Percentiles rank a stretch among this genome's conserved stretches.
Conservation (phyloP, 352 stramenopile species). For the Phytophthora agathidicida region DNA sequence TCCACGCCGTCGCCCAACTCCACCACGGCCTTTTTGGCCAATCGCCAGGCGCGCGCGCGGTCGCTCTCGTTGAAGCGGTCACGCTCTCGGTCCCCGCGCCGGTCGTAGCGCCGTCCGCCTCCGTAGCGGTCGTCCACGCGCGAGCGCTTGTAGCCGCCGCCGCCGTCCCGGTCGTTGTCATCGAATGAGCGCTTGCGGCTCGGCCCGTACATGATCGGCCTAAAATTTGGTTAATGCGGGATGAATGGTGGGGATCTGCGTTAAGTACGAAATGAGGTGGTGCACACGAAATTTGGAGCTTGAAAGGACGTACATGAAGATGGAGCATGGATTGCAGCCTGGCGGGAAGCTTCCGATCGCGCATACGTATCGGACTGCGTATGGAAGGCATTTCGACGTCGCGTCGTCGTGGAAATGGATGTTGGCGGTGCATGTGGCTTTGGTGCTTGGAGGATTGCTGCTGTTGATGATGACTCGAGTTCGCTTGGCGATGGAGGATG, state of each 20-base stretch:
- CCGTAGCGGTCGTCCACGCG: slow-evolving; percentile 51
- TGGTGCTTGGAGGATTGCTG: slow-evolving; percentile 35
- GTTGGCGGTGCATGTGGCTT: slow-evolving; percentile 36
- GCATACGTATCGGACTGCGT: slow-evolving; percentile 62
- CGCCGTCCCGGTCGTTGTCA: slow-evolving; percentile 45
- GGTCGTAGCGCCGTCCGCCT: slow-evolving; percentile 37
- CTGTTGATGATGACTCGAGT: slow-evolving; percentile 60
- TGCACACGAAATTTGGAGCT: background rate
- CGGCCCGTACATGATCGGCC: slow-evolving; percentile 37
- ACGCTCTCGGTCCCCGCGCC: slow-evolving; percentile 30
- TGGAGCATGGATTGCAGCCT: slow-evolving; percentile 3
- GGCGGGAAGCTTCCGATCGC: slow-evolving; percentile 14
- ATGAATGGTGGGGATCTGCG: background rate
- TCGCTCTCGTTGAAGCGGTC: slow-evolving; percentile 66
- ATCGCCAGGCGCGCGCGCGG: slow-evolving; percentile 65
- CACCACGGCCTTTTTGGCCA: slow-evolving; percentile 78
- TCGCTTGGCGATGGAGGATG: slow-evolving; percentile 10
- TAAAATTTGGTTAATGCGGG: background rate
- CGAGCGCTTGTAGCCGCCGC: slow-evolving; percentile 65
- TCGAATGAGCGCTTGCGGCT: slow-evolving; percentile 73
- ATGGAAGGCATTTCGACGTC: slow-evolving; percentile 62
- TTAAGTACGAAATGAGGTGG: slow-evolving; percentile 18
- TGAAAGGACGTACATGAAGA: slow-evolving; percentile 11
- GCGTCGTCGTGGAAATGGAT: slow-evolving; percentile 52
- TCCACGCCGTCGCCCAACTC: slow-evolving; percentile 70